Base-by-base conservation (phyloP, 352 stramenopile genomes). In the Aphanomyces invadans region DNA sequence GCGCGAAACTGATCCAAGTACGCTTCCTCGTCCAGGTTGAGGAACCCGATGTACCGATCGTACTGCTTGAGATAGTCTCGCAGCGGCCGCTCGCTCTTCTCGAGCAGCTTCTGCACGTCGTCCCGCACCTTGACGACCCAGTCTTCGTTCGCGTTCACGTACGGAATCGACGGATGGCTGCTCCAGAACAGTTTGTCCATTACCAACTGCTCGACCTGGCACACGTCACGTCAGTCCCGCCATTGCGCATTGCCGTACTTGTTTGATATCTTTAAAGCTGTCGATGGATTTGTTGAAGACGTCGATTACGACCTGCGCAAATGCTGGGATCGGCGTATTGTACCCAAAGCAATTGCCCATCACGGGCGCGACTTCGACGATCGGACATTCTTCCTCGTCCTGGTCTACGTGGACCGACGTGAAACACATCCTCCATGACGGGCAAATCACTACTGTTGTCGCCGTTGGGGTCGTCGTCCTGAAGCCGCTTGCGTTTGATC, bases 111-210 rank as follows among this genome's bases (percentile, higher is more conserved):
- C 7, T 86, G 74, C 15, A 92, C 74, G 53, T 86, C 77, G 3
- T 86, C 61, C 39, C 79, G 77, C 44, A 96, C 36, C 11, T 73
- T 48, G 0, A 77, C 32, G 0, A 96, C 89, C 89, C 89, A 97
- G 0, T 77, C 69, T 80, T 98, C 92, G 31, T 76, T 90, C n/a
- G 73, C 66, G 53, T 84, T 91, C 2, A 97, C 81, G 53, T 74
- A 82, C 7, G 80, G 76, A 3, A 98, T 82, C 42, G 90, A 84
- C 10, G 92, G 93, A 63, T 97, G 83, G 52, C 89, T 90, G 62
- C 86, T 93, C 93, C 93, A 98, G 52, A 98, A 98, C 0, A 98
- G 76, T 65, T 95, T 94, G 68, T 95, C 90, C 92, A 98, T 98
- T 29, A 98, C 90, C 25, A 81, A 74, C 39, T 95, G 81, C 73